Evolutionary conservation across 306 rosid species (phyloP).

Genomic region (Hylodesmum podocarpum): DNA sequence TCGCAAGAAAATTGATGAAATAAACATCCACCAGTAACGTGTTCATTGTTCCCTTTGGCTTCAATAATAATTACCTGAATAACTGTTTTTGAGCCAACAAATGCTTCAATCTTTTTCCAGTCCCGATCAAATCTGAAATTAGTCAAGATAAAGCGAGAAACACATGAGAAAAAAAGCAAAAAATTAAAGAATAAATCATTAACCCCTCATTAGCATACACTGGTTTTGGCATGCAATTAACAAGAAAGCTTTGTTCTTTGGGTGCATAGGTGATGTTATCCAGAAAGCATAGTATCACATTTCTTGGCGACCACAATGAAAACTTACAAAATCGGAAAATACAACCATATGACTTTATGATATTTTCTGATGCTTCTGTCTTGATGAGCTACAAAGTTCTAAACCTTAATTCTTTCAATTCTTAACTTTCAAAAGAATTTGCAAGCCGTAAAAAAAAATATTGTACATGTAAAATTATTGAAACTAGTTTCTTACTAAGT

Average conservation of each 20-base stretch:
- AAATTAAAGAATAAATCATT: not conserved
- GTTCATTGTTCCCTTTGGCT: not conserved
- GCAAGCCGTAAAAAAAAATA: not conserved
- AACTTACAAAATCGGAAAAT: not conserved
- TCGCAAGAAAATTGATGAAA: slow-evolving; percentile 16
- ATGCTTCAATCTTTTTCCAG: slow-evolving; percentile 99
- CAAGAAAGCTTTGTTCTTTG: not conserved
- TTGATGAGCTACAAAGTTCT: not conserved
- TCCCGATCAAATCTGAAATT: slow-evolving; percentile 86
- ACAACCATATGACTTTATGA: not conserved
- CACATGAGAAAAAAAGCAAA: not conserved
- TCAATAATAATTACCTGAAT: slow-evolving; percentile 71
- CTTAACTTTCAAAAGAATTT: not conserved
- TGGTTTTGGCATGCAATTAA: not conserved
- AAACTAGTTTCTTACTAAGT: not conserved
- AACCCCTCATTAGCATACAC: not conserved
- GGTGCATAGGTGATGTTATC: not conserved
- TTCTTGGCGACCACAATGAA: not conserved
- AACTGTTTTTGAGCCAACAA: slow-evolving; percentile 93
- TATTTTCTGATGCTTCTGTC: not conserved
- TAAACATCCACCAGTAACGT: not conserved
- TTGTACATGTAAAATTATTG: not conserved
- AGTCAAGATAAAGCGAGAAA: slow-evolving; percentile 14
- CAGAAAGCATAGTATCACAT: not conserved
- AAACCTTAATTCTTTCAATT: slow-evolving; percentile 7